Evolutionary conservation across 2,329 filamentous ascomycete species (phyloP).

Genomic region (Epichloe sylvatica): DNA sequence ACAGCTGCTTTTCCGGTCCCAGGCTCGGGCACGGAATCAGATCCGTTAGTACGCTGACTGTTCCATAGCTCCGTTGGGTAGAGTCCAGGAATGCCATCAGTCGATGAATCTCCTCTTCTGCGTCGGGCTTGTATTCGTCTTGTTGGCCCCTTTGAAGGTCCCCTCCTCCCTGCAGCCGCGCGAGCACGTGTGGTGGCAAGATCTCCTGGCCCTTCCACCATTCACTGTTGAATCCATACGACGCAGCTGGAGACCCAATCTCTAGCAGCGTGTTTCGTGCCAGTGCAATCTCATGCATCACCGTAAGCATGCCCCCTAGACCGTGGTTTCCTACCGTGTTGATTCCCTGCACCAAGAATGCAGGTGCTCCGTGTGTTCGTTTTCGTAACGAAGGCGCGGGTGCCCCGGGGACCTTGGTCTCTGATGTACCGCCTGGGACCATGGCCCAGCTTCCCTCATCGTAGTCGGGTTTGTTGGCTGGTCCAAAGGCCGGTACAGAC

Average conservation of each 20-base stretch:
- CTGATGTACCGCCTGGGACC: constrained; percentile 28
- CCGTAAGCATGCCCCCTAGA: constrained; percentile 41
- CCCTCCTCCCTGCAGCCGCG: constrained; percentile 17
- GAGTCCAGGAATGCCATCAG: constrained; percentile 49
- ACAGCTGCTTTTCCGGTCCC: constrained; percentile 30
- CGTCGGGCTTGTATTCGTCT: constrained; percentile 19
- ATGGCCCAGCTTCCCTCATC: constrained; percentile 45
- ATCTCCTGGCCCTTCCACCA: constrained; percentile 51
- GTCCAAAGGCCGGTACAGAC: constrained; percentile 38
- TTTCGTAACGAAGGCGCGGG: constrained; percentile 29
- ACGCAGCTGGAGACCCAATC: constrained; percentile 24
- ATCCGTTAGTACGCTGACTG: constrained; percentile 33
- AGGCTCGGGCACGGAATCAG: constrained; percentile 19
- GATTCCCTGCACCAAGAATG: constrained; percentile 32
- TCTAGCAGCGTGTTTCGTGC: constrained; percentile 41
- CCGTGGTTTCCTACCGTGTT: constrained; percentile 24
- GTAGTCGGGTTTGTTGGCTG: constrained; percentile 42
- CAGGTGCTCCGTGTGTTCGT: constrained; percentile 29
- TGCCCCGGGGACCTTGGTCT: constrained; percentile 9
- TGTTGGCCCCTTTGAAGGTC: constrained; percentile 18
- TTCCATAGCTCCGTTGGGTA: constrained; percentile 46
- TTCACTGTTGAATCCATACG: constrained; percentile 41
- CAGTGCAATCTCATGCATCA: constrained; percentile 45
- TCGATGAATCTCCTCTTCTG: constrained; percentile 44
- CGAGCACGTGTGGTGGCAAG: constrained; percentile 23